phyloP scores from a whole-genome alignment of 257 asterid genomes.

The Primulina huaijiensis region DNA sequence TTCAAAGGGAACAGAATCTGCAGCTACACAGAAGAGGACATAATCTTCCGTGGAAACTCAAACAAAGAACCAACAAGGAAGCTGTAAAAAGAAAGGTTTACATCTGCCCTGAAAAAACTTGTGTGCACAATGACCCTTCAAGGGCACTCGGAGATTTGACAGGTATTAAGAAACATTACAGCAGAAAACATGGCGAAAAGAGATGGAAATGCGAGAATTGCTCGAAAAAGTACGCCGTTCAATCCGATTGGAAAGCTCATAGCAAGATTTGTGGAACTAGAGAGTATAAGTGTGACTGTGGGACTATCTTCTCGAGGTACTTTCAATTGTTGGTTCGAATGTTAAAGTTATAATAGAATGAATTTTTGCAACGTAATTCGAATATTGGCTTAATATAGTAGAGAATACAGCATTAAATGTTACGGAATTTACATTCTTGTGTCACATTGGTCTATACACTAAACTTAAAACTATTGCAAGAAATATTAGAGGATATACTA shows the following conservation, averaged over 20 bases:
- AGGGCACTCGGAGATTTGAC: slow-evolving; percentile 88
- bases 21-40: slow-evolving; percentile 91
- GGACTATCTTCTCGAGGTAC: slow-evolving; percentile 94
- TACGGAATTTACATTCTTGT: background rate
- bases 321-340: background rate
- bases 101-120: slow-evolving; percentile 79
- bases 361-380: background rate
- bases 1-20: slow-evolving; percentile 85
- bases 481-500: background rate
- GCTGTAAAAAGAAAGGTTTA: slow-evolving; percentile 68
- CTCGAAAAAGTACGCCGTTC: slow-evolving; percentile 85
- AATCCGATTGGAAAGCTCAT: slow-evolving; percentile 97
- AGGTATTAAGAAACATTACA: slow-evolving; percentile 77
- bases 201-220: slow-evolving; percentile 95
- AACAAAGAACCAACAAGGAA: slow-evolving; percentile 67
- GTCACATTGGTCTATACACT: background rate
- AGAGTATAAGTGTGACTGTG: slow-evolving; percentile 92
- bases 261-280: slow-evolving; percentile 90
- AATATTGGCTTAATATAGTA: background rate
- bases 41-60: slow-evolving; percentile 90
- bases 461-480: background rate
- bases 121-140: slow-evolving; percentile 81
- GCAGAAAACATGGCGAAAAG: slow-evolving; percentile 91
- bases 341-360: background rate
- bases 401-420: background rate